Percentiles rank a stretch among this genome's conserved stretches.
These are phyloP conservation scores for Colletotrichum lini DNA, from an alignment of 2,329 filamentous ascomycete genomes.

Conservation along the genomic window DNA sequence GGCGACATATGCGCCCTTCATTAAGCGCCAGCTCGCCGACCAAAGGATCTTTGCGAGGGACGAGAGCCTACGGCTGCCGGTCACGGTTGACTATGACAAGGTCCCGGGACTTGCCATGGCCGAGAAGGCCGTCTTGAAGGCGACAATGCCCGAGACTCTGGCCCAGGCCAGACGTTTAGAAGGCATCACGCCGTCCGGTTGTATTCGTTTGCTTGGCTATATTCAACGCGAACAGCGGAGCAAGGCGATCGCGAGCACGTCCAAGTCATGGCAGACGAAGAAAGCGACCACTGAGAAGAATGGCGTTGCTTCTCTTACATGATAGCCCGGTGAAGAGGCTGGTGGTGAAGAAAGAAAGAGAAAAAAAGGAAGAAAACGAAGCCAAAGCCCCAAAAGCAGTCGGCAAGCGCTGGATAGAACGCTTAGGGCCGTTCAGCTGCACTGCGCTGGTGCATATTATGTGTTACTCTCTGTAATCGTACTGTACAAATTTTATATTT, in stretches of 20 bases:
- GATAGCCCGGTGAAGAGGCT: background rate
- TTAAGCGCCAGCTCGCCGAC: constrained; percentile 78
- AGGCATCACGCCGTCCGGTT: constrained; percentile 77
- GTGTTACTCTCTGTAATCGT: background rate
- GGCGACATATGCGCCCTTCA: constrained; percentile 88
- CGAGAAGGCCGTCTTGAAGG: constrained; percentile 79
- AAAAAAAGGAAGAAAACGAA: background rate
- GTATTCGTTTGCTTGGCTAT: constrained; percentile 72
- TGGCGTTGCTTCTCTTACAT: background rate
- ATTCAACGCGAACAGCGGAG: constrained; percentile 59
- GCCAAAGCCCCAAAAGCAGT: background rate
- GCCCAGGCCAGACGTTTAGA: constrained; percentile 92
- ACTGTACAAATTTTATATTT: constrained; percentile 11
- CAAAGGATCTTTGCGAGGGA: constrained; percentile 80
- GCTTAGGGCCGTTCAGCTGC: background rate
- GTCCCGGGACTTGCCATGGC: constrained; percentile 84
- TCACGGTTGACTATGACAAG: constrained; percentile 81
- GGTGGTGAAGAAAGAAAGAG: background rate
- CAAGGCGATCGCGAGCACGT: constrained; percentile 15
- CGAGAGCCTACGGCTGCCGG: constrained; percentile 80
- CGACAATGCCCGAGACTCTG: constrained; percentile 84
- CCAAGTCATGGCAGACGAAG: background rate
- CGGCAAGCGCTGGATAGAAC: background rate
- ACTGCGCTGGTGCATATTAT: background rate
- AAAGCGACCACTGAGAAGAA: background rate